These are phyloP conservation scores for Sclerotinia nivalis DNA, from an alignment of 2,329 filamentous ascomycete genomes.

Conservation along the genomic window DNA sequence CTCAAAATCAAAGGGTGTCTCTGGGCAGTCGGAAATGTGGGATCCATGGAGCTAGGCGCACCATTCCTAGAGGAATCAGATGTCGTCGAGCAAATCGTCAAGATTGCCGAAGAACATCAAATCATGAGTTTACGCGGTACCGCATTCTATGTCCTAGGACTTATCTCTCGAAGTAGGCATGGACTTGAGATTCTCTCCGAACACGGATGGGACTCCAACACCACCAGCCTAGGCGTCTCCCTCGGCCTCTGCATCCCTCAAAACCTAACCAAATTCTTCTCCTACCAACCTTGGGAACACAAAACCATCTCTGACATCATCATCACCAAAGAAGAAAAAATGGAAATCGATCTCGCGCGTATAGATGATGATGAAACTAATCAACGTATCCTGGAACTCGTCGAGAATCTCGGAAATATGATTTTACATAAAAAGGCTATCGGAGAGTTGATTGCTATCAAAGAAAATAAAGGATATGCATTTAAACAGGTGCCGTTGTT, in stretches of 20 bases:
- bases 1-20: constrained; percentile 95
- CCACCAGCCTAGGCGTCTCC: constrained; percentile 77
- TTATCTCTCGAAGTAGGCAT: constrained; percentile 89
- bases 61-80: constrained; percentile 90
- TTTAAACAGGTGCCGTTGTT: constrained; percentile 81
- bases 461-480: constrained; percentile 69
- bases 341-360: constrained; percentile 48
- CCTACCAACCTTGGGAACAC: constrained; percentile 60
- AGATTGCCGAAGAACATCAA: constrained; percentile 83
- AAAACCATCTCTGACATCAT: constrained; percentile 38
- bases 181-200: constrained; percentile 89
- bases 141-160: constrained; percentile 90
- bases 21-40: constrained; percentile 97
- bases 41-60: constrained; percentile 95
- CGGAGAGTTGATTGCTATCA: constrained; percentile 77
- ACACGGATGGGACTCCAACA: constrained; percentile 89
- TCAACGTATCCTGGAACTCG: constrained; percentile 76
- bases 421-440: constrained; percentile 88
- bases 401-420: constrained; percentile 88
- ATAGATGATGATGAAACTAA: constrained; percentile 62
- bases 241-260: constrained; percentile 85
- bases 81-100: constrained; percentile 82
- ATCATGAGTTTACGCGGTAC: constrained; percentile 94
- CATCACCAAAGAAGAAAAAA: constrained; percentile 49
- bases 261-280: constrained; percentile 76